Evolutionary conservation across 108 stramenopile genomes (phyloP).

Genomic region (Cyclotella kingstonii): DNA sequence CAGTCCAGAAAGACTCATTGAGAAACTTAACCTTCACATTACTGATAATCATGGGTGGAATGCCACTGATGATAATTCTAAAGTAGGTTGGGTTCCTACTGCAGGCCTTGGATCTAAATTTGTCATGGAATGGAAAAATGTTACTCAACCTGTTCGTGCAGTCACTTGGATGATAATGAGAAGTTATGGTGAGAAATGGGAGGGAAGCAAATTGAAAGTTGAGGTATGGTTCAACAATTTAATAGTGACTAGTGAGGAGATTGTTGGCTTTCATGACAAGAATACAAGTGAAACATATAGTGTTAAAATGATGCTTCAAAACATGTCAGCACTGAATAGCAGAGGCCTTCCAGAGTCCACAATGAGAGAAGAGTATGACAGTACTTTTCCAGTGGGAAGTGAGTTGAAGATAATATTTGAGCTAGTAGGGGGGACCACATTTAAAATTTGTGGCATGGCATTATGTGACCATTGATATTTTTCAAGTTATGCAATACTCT

Average conservation of each 20-base stretch:
- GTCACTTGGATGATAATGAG: slow-evolving; percentile 75
- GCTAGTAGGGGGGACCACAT: slow-evolving; percentile 62
- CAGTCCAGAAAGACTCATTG: slow-evolving; percentile 49
- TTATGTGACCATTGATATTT: slow-evolving; percentile 50
- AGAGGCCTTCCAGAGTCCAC: not conserved
- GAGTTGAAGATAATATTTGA: slow-evolving; percentile 38
- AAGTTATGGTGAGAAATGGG: slow-evolving; percentile 79
- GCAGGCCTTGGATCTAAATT: slow-evolving; percentile 34
- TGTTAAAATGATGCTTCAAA: slow-evolving; percentile 46
- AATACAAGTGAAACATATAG: slow-evolving; percentile 78
- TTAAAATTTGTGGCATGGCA: slow-evolving; percentile 81
- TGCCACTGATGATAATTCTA: slow-evolving; percentile 52
- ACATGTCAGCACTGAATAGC: not conserved
- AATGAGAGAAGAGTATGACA: not conserved
- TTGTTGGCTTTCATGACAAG: slow-evolving; percentile 64
- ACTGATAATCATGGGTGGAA: slow-evolving; percentile 57
- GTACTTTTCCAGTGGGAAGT: slow-evolving; percentile 11
- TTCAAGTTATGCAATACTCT: not conserved
- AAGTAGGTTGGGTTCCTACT: slow-evolving; percentile 61
- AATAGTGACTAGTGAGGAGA: slow-evolving; percentile 24
- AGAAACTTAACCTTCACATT: slow-evolving; percentile 46
- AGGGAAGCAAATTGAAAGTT: slow-evolving; percentile 41
- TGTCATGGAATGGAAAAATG: slow-evolving; percentile 33
- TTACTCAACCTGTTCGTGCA: slow-evolving; percentile 51
- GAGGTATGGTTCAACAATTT: slow-evolving; percentile 34